Evolutionary conservation across 192 early-diverging fungal species (phyloP).

Genomic region (Umbelopsis vinacea): DNA sequence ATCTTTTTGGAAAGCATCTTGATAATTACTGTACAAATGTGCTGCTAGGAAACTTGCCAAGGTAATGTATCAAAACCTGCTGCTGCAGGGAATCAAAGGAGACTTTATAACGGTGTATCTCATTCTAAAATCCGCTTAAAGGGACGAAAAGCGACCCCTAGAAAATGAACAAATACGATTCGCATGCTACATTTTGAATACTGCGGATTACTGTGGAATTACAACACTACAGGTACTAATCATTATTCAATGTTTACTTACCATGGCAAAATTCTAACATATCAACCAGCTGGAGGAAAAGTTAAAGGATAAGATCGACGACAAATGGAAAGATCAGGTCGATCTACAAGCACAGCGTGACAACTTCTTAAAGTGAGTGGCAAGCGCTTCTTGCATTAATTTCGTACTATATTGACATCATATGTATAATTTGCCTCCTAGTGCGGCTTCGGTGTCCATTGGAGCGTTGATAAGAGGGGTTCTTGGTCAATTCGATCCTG

Average conservation of each 20-base stretch:
- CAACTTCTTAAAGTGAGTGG: slow-evolving; percentile 71
- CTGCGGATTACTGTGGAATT: slow-evolving; percentile 91
- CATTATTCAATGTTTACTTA: background rate
- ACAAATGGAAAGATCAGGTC: slow-evolving; percentile 67
- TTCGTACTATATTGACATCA: background rate
- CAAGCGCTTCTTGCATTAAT: slow-evolving; percentile 3
- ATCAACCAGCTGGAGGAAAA: slow-evolving; percentile 84
- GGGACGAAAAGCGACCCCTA: slow-evolving; percentile 66
- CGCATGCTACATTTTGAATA: slow-evolving; percentile 86
- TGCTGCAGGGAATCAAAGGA: too few species aligned
- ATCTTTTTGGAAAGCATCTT: slow-evolving; percentile 82
- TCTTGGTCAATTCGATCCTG: slow-evolving; percentile 70
- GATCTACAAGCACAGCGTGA: slow-evolving; percentile 79
- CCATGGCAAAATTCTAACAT: background rate
- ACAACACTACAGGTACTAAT: slow-evolving; percentile 78
- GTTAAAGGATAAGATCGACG: slow-evolving; percentile 82
- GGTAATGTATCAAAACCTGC: slow-evolving; percentile 28
- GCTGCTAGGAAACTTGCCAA: slow-evolving; percentile 73
- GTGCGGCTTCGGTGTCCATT: slow-evolving; percentile 67
- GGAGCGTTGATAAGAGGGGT: slow-evolving; percentile 68
- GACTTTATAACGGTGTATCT: background rate
- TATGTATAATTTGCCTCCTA: slow-evolving; percentile 26
- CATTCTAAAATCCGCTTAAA: slow-evolving; percentile 28
- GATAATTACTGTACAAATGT: slow-evolving; percentile 78
- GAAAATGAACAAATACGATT: slow-evolving; percentile 71